Conservation (phyloP, 2,329 filamentous ascomycete genomes). For the Elsinoe fawcettii region DNA sequence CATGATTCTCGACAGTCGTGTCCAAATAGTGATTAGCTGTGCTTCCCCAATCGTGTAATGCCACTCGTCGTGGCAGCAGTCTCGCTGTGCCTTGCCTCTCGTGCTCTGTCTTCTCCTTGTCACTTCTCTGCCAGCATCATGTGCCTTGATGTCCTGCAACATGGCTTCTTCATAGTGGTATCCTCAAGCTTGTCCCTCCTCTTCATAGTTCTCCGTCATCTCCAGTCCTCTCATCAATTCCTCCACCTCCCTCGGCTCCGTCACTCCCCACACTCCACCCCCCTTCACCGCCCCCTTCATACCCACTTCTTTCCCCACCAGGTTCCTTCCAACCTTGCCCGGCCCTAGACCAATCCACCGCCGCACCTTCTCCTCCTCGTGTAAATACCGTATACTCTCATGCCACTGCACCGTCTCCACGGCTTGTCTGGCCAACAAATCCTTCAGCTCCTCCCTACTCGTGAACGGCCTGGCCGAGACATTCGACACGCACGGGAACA, state of each 20-base stretch:
- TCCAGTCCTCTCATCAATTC: conserved; percentile 40
- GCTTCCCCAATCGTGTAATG: background rate
- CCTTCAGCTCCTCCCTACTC: conserved; percentile 65
- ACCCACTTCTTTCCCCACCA: conserved; percentile 92
- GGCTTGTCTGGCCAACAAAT: conserved; percentile 70
- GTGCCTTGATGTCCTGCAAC: background rate
- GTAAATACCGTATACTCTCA: conserved; percentile 83
- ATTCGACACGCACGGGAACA: conserved; percentile 75
- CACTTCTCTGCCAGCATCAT: background rate
- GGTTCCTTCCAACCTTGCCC: conserved; percentile 84
- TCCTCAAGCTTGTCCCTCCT: conserved; percentile 24
- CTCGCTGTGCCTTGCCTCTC: no score
- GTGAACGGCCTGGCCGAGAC: conserved; percentile 71
- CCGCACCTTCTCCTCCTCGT: conserved; percentile 71
- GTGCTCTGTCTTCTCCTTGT: background rate
- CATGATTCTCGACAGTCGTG: background rate
- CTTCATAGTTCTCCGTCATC: conserved; percentile 36
- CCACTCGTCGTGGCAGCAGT: no score
- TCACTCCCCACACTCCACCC: conserved; percentile 88
- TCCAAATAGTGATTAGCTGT: background rate
- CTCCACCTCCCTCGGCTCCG: conserved; percentile 57
- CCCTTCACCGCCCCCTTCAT: conserved; percentile 78
- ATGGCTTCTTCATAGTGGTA: background rate
- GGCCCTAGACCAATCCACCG: conserved; percentile 90
- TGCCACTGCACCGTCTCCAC: conserved; percentile 94